Conservation (phyloP, 345 rosid species). For the Euphorbia lathyris region DNA sequence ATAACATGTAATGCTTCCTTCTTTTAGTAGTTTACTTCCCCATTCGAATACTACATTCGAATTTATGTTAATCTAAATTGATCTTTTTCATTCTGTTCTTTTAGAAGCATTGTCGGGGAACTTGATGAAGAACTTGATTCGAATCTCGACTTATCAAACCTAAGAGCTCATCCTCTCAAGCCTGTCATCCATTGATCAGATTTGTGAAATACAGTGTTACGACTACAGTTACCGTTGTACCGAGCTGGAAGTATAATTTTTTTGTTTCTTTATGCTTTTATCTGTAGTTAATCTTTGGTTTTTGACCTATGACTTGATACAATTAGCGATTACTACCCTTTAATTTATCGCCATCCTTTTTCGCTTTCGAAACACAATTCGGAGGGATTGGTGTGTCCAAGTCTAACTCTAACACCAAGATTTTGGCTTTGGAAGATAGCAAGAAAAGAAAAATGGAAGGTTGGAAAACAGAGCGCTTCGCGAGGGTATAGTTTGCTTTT, state of each 20-base stretch:
- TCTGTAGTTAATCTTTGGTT: not conserved
- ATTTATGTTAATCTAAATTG: no score
- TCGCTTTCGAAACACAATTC: no score
- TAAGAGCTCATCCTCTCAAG: slow-evolving; percentile 95
- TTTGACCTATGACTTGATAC: not conserved
- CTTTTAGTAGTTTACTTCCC: not conserved
- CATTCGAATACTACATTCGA: not conserved
- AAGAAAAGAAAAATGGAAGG: no score
- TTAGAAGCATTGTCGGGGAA: slow-evolving; percentile 90
- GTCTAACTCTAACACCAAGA: no score
- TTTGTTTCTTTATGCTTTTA: not conserved
- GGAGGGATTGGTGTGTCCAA: no score
- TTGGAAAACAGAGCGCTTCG: no score
- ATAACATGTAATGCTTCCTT: slow-evolving; percentile 64
- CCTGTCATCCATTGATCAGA: slow-evolving; percentile 71
- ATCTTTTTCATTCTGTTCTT: slow-evolving; percentile 10
- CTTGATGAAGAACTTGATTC: slow-evolving; percentile 88
- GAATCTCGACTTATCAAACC: slow-evolving; percentile 62
- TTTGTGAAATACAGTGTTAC: not conserved
- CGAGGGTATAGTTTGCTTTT: no score
- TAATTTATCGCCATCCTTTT: no score
- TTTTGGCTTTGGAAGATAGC: no score
- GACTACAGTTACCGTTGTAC: not conserved
- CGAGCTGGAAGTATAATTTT: not conserved
- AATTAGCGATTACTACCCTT: no score